Conservation (phyloP, 2,329 filamentous ascomycete species). For the Colletotrichum destructivum region DNA sequence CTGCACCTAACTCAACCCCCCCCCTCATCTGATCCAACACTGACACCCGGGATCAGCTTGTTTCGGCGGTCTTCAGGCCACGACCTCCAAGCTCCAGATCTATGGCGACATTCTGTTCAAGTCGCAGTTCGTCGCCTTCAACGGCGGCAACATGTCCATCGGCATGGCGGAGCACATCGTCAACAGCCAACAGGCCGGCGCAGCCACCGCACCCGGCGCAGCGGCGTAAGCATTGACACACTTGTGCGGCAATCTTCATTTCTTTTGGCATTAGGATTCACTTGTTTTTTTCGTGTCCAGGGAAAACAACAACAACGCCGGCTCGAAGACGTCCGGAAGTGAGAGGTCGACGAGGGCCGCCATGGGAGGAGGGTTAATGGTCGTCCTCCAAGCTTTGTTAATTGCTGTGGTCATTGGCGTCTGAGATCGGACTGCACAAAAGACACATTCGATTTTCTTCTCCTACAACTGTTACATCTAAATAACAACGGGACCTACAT, state of each 20-base stretch:
- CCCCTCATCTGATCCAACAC: neutral
- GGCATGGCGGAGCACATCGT: slow-evolving; percentile 59
- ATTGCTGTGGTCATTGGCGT: slow-evolving; percentile 32
- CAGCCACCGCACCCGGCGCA: slow-evolving; percentile 25
- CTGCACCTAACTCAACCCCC: no score
- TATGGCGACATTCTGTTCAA: slow-evolving; percentile 76
- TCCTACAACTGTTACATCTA: neutral
- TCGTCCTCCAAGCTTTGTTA: slow-evolving; percentile 23
- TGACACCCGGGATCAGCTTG: slow-evolving; percentile 60
- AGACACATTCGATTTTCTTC: neutral
- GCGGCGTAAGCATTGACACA: slow-evolving; percentile 41
- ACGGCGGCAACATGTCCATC: slow-evolving; percentile 68
- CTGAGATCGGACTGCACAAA: slow-evolving; percentile 26
- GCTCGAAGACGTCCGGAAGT: slow-evolving; percentile 24
- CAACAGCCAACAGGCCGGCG: slow-evolving; percentile 29
- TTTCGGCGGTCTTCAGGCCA: slow-evolving; percentile 78
- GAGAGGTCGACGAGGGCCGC: slow-evolving; percentile 14
- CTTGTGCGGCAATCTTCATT: neutral
- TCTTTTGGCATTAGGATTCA: slow-evolving; percentile 37
- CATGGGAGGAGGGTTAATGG: slow-evolving; percentile 33
- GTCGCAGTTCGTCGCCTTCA: slow-evolving; percentile 72
- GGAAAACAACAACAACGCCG: slow-evolving; percentile 32
- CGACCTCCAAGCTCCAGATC: slow-evolving; percentile 70
- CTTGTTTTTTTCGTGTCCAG: slow-evolving; percentile 31
- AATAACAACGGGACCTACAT: slow-evolving; percentile 11